phyloP scores from a whole-genome alignment of 805 yeast species.

The Candida loeiensis region DNA sequence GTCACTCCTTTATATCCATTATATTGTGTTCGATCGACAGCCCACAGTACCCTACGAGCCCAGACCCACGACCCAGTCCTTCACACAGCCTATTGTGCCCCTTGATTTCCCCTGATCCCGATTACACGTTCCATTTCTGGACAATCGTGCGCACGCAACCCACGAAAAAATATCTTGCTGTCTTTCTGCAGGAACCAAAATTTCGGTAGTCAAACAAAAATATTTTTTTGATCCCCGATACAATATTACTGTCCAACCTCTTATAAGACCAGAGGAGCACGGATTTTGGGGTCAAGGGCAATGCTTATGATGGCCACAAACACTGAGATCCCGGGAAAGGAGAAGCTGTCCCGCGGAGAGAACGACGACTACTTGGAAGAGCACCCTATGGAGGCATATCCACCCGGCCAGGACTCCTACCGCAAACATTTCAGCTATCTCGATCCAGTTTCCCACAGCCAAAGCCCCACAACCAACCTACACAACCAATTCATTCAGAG shows the following conservation, averaged over 20 bases:
- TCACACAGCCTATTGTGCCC: not conserved
- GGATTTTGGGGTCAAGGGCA: conserved; percentile 1
- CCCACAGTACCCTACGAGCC: not conserved
- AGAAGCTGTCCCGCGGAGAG: conserved; percentile 3
- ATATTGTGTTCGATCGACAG: conserved; percentile 2
- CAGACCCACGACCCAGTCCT: not conserved
- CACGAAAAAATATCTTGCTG: not conserved
- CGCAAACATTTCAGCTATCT: not conserved
- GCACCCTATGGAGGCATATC: not conserved
- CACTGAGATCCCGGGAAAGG: conserved; percentile 2
- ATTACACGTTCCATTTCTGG: conserved; percentile 1
- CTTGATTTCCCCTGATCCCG: conserved; percentile 1
- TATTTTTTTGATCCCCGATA: not conserved
- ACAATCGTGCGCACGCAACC: conserved; percentile 2
- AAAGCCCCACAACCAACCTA: not conserved
- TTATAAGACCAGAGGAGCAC: conserved; percentile 1
- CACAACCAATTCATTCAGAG: no score
- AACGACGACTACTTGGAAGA: not conserved
- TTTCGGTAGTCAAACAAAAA: not conserved
- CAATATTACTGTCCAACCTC: not conserved
- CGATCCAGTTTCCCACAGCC: not conserved
- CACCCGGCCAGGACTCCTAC: not conserved
- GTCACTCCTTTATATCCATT: conserved; percentile 5
- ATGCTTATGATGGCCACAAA: conserved; percentile 4
- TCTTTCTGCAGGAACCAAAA: conserved; percentile 4